phyloP scores from a whole-genome alignment of 2,329 filamentous ascomycete genomes.

The Aspergillus udagawae region DNA sequence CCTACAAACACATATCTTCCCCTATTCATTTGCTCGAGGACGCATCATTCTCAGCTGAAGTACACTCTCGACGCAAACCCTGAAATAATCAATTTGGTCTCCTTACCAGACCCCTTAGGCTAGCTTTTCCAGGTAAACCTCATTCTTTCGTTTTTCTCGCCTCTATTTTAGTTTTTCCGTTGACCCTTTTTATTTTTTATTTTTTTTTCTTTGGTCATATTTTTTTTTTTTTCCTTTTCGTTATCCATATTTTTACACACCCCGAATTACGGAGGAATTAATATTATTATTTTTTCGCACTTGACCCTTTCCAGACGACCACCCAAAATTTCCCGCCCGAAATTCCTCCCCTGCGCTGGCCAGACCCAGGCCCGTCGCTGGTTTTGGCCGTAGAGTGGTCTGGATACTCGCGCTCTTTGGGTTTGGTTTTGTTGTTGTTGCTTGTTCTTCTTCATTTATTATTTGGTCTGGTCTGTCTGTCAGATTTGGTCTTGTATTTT shows the following conservation, averaged over 20 bases:
- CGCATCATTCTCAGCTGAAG: too few relatives aligned
- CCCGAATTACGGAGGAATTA: background rate
- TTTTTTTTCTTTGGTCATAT: background rate
- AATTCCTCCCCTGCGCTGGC: constrained; percentile 19
- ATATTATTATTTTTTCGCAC: constrained; percentile 2
- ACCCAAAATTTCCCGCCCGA: background rate
- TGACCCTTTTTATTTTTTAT: constrained; percentile 3
- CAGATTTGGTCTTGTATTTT: too few relatives aligned
- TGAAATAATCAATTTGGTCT: background rate
- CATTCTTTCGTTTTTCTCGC: background rate
- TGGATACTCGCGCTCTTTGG: constrained; percentile 8
- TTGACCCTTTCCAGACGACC: background rate
- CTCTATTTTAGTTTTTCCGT: constrained; percentile 4
- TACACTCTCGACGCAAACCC: too few relatives aligned
- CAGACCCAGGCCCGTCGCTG: constrained; percentile 17
- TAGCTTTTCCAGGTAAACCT: background rate
- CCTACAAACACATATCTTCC: too few relatives aligned
- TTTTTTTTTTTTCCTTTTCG: constrained; percentile 5
- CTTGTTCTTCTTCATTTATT: background rate
- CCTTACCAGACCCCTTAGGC: background rate
- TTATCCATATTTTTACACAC: background rate
- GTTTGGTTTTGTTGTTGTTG: background rate
- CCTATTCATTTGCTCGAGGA: too few relatives aligned
- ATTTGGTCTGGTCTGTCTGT: too few relatives aligned
- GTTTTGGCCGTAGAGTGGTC: constrained; percentile 9